Evolutionary conservation across 1,284 basidiomycete genomes (phyloP), one percentile per base, ranked within the genome.

Genomic region (Sporisorium sorghi): DNA sequence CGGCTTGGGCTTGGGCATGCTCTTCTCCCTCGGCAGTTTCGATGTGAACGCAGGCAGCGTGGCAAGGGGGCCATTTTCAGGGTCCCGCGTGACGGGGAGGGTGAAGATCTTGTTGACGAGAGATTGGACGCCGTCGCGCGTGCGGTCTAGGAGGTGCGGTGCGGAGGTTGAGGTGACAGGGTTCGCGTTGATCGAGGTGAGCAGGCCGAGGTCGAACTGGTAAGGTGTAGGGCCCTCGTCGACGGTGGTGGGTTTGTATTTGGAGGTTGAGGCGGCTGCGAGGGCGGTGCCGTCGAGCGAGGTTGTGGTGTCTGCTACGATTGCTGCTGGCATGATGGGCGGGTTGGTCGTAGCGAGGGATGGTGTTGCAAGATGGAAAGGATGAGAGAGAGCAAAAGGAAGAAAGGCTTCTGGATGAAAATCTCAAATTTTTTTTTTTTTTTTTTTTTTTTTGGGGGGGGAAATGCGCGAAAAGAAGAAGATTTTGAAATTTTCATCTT

Each of bases 1-100:
- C 5, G 92, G 91, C 86, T 96, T 97, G 5, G 92, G 91, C 83
- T 94, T 95, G 0, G 96, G 96, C 24, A 98, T 87, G 1, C 92
- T 92, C 85, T 99, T 99, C 46, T 94, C 89, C 33, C 96, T 90
- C 0, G 96, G 96, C 1, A 98, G 88, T 6, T 87, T 89, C 6
- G 93, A 90, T 2, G 89, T 85, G 42, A 77, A 73, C 14, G 62
- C 32, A 0, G 96, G 94, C 4, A 97, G 90, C 63, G 90, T 87
- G 2, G 92, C 93, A 55, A 96, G 88, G 0, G 93, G 93, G 0
- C 95, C 96, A 76, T 94, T 91, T 37, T 90, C 87, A 10, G 92
- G 91, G 23, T 80, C 60, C 9, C 90, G 86, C 37, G 88, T 87
- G 9, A 91, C 92, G 14, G 94, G 94, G 10, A 96, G 90, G 30